phyloP scores from a whole-genome alignment of 139 green algal species.

The Edaphochlamys debaryana region DNA sequence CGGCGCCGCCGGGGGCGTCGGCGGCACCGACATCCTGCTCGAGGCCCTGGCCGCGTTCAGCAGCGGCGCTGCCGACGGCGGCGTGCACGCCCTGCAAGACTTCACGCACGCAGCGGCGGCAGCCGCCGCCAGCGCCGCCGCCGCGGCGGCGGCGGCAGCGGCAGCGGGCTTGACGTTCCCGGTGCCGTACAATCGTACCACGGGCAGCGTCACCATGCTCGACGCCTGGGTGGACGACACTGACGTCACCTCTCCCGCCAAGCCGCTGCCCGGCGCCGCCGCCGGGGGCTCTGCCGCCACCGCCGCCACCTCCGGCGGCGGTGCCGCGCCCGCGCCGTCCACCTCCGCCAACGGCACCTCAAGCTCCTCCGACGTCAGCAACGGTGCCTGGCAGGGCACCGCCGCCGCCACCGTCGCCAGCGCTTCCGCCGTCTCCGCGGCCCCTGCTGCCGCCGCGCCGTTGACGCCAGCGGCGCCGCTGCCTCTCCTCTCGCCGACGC shows the following conservation, averaged over 20 bases:
- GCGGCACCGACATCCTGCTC: not conserved
- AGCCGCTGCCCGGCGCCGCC: too few relatives aligned
- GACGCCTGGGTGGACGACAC: constrained; percentile 5
- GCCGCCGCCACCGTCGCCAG: not conserved
- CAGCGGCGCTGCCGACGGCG: not conserved
- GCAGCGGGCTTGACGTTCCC: too few relatives aligned
- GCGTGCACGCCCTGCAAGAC: too few relatives aligned
- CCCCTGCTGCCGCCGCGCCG: not conserved
- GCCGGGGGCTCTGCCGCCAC: too few relatives aligned
- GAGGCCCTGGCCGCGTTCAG: not conserved
- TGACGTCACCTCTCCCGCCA: not conserved
- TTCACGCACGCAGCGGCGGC: too few relatives aligned
- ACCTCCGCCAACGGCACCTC: not conserved
- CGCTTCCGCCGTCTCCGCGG: not conserved
- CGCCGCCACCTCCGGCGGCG: not conserved
- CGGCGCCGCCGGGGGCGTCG: not conserved
- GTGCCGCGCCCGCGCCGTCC: not conserved
- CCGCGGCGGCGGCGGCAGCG: too few relatives aligned
- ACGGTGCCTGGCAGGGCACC: not conserved
- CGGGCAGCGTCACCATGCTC: constrained; percentile 28
- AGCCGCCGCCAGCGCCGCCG: too few relatives aligned
- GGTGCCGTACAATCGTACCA: too few relatives aligned
- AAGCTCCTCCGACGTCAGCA: not conserved
- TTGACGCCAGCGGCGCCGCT: not conserved
- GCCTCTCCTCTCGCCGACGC: too few relatives aligned